Conservation (phyloP, 768 basidiomycete species). For the Tylopilus sp. region DNA sequence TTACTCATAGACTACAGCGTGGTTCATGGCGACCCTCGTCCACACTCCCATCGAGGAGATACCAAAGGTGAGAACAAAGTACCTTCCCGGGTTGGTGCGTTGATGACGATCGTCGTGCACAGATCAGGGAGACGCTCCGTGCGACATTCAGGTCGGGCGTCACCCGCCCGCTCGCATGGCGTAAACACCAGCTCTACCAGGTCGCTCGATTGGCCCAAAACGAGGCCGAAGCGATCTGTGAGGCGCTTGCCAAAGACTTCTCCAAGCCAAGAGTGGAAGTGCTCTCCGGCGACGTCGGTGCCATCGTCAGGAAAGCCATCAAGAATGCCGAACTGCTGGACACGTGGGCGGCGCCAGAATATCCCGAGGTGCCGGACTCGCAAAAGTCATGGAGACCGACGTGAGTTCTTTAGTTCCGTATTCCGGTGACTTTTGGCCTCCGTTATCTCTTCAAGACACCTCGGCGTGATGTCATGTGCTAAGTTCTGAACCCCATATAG, state of each 20-base stretch:
- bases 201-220: constrained; percentile 61
- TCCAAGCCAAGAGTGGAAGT: constrained; percentile 41
- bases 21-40: constrained; percentile 9
- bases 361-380: constrained; percentile 36
- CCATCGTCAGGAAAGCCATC: constrained; percentile 40
- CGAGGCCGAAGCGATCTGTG: constrained; percentile 51
- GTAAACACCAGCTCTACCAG: constrained; percentile 61
- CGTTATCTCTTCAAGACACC: not conserved
- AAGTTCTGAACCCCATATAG: constrained; percentile 13
- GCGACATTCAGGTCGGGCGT: constrained; percentile 49
- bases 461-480: not conserved
- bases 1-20: not conserved
- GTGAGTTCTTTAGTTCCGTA: constrained; percentile 10
- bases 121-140: constrained; percentile 39
- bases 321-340: constrained; percentile 48
- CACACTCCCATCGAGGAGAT: constrained; percentile 24
- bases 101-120: not conserved
- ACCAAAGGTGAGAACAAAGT: constrained; percentile 18
- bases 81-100: not conserved
- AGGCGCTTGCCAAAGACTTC: constrained; percentile 44
- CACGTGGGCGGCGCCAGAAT: constrained; percentile 52
- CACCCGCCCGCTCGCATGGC: constrained; percentile 53
- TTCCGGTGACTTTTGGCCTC: not conserved
- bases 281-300: constrained; percentile 43
- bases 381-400: constrained; percentile 52